Conservation (phyloP, 1,139 yeast genomes). For the Nakaseomyces bracarensis region DNA sequence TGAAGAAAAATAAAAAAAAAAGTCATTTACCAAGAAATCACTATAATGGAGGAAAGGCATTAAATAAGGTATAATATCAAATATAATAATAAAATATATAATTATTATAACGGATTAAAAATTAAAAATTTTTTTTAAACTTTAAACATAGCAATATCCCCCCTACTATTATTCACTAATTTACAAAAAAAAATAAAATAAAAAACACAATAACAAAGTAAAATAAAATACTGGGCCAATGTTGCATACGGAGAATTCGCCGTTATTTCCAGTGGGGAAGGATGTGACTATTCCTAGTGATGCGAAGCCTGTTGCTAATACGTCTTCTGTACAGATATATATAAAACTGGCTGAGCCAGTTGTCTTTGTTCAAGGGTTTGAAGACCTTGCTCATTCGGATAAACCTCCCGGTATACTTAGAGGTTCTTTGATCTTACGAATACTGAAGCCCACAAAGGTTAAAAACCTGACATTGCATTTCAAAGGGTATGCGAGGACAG, state of each 20-base stretch:
- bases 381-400: constrained; percentile 48
- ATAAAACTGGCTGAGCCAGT: constrained; percentile 62
- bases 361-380: constrained; percentile 76
- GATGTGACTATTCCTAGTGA: constrained; percentile 29
- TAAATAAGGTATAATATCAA: too few species aligned
- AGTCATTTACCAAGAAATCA: too few species aligned
- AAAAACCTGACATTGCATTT: constrained; percentile 60
- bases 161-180: not conserved
- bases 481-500: constrained; percentile 71
- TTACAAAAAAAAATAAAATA: not conserved
- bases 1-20: too few species aligned
- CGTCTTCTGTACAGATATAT: constrained; percentile 32
- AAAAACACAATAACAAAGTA: not conserved
- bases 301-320: constrained; percentile 32
- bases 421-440: constrained; percentile 67
- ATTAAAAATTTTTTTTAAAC: too few species aligned
- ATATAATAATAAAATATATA: too few species aligned
- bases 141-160: too few species aligned
- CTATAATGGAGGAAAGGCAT: too few species aligned
- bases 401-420: constrained; percentile 77
- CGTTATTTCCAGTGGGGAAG: constrained; percentile 34
- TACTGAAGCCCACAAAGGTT: constrained; percentile 67
- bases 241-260: constrained; percentile 16
- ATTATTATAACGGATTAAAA: too few species aligned
- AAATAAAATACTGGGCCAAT: not conserved